These are phyloP conservation scores for Talaromyces borbonicus DNA, from an alignment of 495 filamentous ascomycete genomes.

Conservation along the genomic window DNA sequence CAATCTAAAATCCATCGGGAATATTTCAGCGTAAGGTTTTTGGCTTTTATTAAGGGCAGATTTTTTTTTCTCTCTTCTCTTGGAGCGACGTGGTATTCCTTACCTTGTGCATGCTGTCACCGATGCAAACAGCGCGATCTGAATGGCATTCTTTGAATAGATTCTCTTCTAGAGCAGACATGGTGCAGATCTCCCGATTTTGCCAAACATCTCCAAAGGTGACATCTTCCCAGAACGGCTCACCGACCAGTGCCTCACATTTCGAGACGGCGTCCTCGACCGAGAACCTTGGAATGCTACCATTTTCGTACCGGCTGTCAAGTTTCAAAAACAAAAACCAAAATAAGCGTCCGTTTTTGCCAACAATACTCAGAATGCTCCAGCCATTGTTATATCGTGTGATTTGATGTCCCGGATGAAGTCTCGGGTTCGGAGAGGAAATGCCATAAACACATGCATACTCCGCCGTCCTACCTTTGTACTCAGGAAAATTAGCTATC, in stretches of 20 bases:
- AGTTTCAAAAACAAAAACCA: neutral
- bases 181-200: constrained; percentile 9
- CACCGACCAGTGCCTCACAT: neutral
- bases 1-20: constrained; percentile 13
- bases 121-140: constrained; percentile 16
- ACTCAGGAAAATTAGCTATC: too few relatives aligned
- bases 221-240: constrained; percentile 11
- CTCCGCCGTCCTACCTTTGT: too few relatives aligned
- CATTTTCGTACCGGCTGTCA: neutral
- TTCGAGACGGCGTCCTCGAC: neutral
- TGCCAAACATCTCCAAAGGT: constrained; percentile 16
- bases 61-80: too few relatives aligned
- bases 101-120: constrained; percentile 24
- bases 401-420: constrained; percentile 11
- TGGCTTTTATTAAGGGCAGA: too few relatives aligned
- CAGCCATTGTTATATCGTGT: constrained; percentile 11
- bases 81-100: too few relatives aligned
- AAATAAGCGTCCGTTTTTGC: neutral
- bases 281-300: neutral
- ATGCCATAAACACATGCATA: constrained; percentile 16
- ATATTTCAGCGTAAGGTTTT: too few relatives aligned
- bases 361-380: constrained; percentile 8
- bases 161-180: constrained; percentile 18
- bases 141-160: constrained; percentile 15
- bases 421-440: constrained; percentile 8